Evolutionary conservation across 73 alveolate genomes (phyloP).

Genomic region (Durusdinium trenchii): DNA sequence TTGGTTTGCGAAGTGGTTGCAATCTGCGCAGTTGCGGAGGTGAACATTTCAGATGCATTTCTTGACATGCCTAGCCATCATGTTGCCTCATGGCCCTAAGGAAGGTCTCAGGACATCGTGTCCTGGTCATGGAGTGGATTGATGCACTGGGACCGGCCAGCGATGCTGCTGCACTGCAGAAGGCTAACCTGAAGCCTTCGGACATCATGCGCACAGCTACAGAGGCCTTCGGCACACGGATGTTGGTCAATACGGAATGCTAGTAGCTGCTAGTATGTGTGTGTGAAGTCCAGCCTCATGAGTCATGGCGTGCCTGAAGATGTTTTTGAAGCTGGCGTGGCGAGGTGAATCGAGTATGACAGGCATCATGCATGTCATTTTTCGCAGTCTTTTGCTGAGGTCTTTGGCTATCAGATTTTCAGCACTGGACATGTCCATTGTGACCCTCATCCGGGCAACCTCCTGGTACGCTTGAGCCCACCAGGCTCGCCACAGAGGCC

Average conservation of each 20-base stretch:
- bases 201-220: constrained; percentile 87
- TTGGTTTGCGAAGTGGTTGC: too few relatives aligned
- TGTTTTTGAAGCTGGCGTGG: too few relatives aligned
- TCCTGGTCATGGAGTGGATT: constrained; percentile 81
- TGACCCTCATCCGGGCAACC: constrained; percentile 98
- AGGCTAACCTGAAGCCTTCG: constrained; percentile 9
- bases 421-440: constrained; percentile 97
- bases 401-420: constrained; percentile 96
- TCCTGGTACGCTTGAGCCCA: constrained; percentile 96
- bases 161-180: constrained; percentile 18
- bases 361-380: too few relatives aligned
- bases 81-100: background rate
- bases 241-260: too few relatives aligned
- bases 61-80: background rate
- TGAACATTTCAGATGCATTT: background rate
- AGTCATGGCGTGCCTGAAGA: too few relatives aligned
- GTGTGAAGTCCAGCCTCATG: too few relatives aligned
- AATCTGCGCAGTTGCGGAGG: too few relatives aligned
- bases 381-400: too few relatives aligned
- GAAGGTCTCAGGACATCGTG: constrained; percentile 67
- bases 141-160: constrained; percentile 87
- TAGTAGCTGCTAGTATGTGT: too few relatives aligned
- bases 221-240: too few relatives aligned
- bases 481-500: constrained; percentile 52
- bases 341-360: too few relatives aligned